Conservation (phyloP, 345 rosid genomes). For the Gossypium turneri region DNA sequence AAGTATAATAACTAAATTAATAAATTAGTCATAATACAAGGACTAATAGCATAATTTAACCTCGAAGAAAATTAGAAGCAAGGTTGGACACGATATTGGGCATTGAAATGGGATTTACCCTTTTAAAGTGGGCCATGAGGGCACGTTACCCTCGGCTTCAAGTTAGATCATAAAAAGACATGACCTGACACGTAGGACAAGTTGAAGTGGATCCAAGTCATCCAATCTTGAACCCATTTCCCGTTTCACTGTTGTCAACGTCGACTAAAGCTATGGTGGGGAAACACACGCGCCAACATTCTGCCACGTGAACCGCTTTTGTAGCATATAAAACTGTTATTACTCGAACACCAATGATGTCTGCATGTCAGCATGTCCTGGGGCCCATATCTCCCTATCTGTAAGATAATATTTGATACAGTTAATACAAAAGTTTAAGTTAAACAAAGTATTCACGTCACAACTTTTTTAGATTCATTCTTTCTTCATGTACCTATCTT, state of each 20-base stretch:
- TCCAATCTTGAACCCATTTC: background rate
- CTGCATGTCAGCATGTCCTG: background rate
- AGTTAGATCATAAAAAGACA: background rate
- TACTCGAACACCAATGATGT: background rate
- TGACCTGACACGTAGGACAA: background rate
- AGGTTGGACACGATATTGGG: too few relatives aligned
- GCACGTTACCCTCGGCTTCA: too few relatives aligned
- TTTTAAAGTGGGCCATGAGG: too few relatives aligned
- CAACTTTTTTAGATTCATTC: background rate
- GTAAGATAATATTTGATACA: background rate
- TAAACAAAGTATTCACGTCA: background rate
- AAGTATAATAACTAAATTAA: too few relatives aligned
- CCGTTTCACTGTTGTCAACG: background rate
- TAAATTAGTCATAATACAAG: too few relatives aligned
- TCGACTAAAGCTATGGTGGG: background rate
- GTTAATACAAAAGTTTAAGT: background rate
- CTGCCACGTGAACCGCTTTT: constrained; percentile 6
- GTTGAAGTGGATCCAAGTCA: constrained; percentile 34
- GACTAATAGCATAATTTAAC: too few relatives aligned
- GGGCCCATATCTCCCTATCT: too few relatives aligned
- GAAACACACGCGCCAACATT: background rate
- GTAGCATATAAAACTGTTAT: background rate
- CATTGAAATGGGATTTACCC: too few relatives aligned
- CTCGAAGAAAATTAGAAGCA: too few relatives aligned
- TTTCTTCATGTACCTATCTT: background rate